Evolutionary conservation across 768 basidiomycete species (phyloP).

Genomic region (Trametes cubensis): DNA sequence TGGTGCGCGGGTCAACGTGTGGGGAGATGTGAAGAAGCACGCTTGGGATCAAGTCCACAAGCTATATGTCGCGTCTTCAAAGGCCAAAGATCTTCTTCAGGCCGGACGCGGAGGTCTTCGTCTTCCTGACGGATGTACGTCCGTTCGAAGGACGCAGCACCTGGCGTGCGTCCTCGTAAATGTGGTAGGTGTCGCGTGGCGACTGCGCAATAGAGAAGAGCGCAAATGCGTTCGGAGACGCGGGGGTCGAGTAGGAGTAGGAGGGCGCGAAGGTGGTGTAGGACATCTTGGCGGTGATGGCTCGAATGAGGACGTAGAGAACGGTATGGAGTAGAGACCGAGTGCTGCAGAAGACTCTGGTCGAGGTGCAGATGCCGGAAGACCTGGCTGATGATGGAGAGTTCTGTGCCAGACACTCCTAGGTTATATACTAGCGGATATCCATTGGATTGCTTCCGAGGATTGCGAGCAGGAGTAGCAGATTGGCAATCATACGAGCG

Average conservation of each 20-base stretch:
- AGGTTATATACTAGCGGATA: constrained; percentile 5
- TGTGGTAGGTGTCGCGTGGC: constrained; percentile 26
- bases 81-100: constrained; percentile 29
- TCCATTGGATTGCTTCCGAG: constrained; percentile 10
- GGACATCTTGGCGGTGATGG: constrained; percentile 19
- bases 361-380: constrained; percentile 1
- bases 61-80: background rate
- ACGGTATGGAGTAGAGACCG: constrained; percentile 2
- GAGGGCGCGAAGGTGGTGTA: constrained; percentile 18
- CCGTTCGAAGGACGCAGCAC: constrained; percentile 26
- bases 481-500: constrained; percentile 13
- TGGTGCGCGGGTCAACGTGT: constrained; percentile 12
- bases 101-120: constrained; percentile 18
- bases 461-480: constrained; percentile 10
- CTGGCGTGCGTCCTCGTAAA: constrained; percentile 27
- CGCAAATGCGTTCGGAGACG: constrained; percentile 25
- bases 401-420: background rate
- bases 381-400: constrained; percentile 9
- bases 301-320: background rate
- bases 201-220: constrained; percentile 24
- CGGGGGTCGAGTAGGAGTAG: constrained; percentile 23
- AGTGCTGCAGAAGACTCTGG: constrained; percentile 5
- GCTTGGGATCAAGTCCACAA: constrained; percentile 2
- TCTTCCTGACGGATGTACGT: constrained; percentile 13
- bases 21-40: background rate